Base-by-base conservation (phyloP, 2,329 filamentous ascomycete genomes). In the Penicillium sp. region DNA sequence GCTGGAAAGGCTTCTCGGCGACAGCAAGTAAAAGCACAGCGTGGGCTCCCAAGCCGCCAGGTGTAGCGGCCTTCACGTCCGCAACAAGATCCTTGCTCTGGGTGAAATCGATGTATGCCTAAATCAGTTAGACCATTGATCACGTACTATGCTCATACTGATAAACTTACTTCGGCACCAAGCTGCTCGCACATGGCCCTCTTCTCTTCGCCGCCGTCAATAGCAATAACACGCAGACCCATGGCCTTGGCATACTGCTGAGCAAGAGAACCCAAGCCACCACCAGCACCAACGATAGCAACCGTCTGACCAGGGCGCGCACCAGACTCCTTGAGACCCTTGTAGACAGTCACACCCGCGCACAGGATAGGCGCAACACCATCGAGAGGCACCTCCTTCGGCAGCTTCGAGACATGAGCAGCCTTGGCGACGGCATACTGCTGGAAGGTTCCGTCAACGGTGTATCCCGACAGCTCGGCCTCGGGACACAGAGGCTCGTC, bases 361-460 rank as follows among this genome's bases (percentile, higher is more conserved):
- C 90, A 95, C 32, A 96, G 83, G 52, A 96, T 83, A 13, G 91
- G 91, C 1, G 90, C 83, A 54, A 95, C 81, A 48, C 85, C 85
- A 68, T 92, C 91, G 42, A 96, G 85, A 55, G 85, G 79, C 58
- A 88, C 83, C 14, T 88, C 84, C 74, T 92, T 88, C 61, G 89
- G 89, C 60, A 97, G 88, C 63, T 88, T 86, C 27, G 91, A 90
- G 14, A 94, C 86, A 74, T 96, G 90, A 16, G 88, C 85, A 14
- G 91, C 92, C 75, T 96, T 95, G 63, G 87, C 92, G 63, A 96
- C 84, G 72, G 84, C 85, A 79, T 96, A 97, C 79, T 96, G 87
- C 80, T 97, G 92, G 83, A 97, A 97, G 40, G 87, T 87, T 31
- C 92, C 92, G 72, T 96, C 90, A 70, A 96, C 91, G 4, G 90